Evolutionary conservation across 345 rosid genomes (phyloP).

Genomic region (Lepidium aucheri): DNA sequence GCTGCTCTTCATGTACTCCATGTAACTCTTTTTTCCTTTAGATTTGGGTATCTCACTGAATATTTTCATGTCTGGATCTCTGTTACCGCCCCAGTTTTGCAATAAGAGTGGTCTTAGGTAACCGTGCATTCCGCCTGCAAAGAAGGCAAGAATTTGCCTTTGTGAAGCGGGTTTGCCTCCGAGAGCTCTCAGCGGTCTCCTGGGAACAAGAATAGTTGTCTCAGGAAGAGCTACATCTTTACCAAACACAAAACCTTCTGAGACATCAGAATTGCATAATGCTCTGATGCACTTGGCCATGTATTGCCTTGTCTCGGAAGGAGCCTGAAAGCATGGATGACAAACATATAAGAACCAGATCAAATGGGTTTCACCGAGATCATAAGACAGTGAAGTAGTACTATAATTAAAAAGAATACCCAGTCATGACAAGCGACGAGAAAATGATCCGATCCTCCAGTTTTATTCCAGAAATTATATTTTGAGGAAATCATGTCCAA

Average conservation of each 20-base stretch:
- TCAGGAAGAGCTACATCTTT: slow-evolving; percentile 89
- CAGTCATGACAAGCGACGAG: slow-evolving; percentile 97
- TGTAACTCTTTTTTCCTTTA: slow-evolving; percentile 60
- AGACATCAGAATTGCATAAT: slow-evolving; percentile 79
- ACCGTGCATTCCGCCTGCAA: slow-evolving; percentile 91
- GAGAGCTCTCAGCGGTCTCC: slow-evolving; percentile 47
- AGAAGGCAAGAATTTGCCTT: slow-evolving; percentile 76
- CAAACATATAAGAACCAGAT: neutral
- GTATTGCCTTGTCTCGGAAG: slow-evolving; percentile 52
- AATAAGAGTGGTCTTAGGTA: slow-evolving; percentile 71
- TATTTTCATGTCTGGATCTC: slow-evolving; percentile 87
- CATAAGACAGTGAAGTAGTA: neutral
- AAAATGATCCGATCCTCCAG: slow-evolving; percentile 87
- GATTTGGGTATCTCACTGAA: slow-evolving; percentile 47
- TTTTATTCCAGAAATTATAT: slow-evolving; percentile 84
- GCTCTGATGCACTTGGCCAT: slow-evolving; percentile 89
- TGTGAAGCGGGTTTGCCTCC: slow-evolving; percentile 72
- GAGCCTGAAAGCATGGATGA: slow-evolving; percentile 47
- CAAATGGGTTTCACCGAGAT: neutral
- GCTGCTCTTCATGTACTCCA: slow-evolving; percentile 80
- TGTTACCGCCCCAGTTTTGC: slow-evolving; percentile 62
- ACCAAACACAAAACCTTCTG: slow-evolving; percentile 80
- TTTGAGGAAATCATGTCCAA: slow-evolving; percentile 50
- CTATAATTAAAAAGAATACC: slow-evolving; percentile 40
- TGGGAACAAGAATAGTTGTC: slow-evolving; percentile 51